Conservation (phyloP, 225 moss, liverwort and hornwort genomes). For the Polytrichum formosum region DNA sequence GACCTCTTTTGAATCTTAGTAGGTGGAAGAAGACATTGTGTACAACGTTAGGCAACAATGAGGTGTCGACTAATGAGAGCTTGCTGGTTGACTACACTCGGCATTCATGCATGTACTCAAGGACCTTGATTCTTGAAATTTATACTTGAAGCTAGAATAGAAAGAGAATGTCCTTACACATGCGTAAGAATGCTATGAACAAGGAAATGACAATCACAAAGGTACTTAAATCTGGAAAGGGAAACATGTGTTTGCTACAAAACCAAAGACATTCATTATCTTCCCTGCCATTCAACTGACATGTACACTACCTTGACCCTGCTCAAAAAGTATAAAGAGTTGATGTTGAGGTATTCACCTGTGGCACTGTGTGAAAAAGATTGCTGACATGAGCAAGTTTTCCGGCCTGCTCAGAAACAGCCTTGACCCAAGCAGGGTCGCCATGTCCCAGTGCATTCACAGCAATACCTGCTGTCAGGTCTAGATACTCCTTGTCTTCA, state of each 20-base stretch:
- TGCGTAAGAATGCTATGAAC: background rate
- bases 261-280: background rate
- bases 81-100: too few species aligned
- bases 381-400: slow-evolving; percentile 86
- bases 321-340: background rate
- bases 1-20: background rate
- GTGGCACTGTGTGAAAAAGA: slow-evolving; percentile 75
- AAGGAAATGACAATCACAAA: background rate
- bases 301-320: background rate
- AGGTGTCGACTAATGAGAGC: too few species aligned
- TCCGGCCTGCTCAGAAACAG: slow-evolving; percentile 71
- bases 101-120: too few species aligned
- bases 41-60: too few species aligned
- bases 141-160: too few species aligned
- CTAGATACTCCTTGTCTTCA: slow-evolving; percentile 78
- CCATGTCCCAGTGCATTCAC: slow-evolving; percentile 90
- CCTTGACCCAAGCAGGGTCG: slow-evolving; percentile 77
- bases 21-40: background rate
- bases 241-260: background rate
- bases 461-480: slow-evolving; percentile 92
- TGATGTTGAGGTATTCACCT: slow-evolving; percentile 34
- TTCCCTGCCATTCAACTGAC: background rate
- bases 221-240: background rate
- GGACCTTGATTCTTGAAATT: too few species aligned
- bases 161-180: background rate